A percentile compares a stretch with the other conserved stretches of the same genome.
These are phyloP conservation scores for Athelia psychrophila DNA, from an alignment of 1,284 basidiomycete species.

Conservation along the genomic window DNA sequence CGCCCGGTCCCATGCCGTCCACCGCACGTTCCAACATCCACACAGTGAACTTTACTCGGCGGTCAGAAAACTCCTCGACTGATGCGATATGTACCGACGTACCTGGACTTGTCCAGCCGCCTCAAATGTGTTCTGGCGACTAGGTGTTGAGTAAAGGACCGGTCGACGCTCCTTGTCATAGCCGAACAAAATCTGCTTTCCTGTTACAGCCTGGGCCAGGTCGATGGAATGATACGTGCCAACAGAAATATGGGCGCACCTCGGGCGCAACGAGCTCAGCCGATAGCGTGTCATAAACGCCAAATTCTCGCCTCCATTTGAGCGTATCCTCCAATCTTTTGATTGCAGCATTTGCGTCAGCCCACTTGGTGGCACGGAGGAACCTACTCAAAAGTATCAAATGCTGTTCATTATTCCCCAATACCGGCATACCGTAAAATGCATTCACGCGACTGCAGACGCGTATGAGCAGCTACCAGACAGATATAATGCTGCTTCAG, in stretches of 20 bases:
- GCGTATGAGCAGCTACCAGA: neutral
- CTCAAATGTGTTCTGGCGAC: slow-evolving; percentile 82
- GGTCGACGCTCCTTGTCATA: slow-evolving; percentile 71
- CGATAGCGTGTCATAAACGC: slow-evolving; percentile 57
- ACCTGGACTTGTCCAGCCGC: slow-evolving; percentile 55
- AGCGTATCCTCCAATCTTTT: slow-evolving; percentile 66
- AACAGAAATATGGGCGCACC: slow-evolving; percentile 31
- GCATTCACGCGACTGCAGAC: slow-evolving; percentile 58
- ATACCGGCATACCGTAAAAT: slow-evolving; percentile 47
- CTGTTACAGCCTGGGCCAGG: slow-evolving; percentile 55
- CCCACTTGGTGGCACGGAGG: slow-evolving; percentile 73
- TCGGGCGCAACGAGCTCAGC: slow-evolving; percentile 67
- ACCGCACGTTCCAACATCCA: slow-evolving; percentile 73
- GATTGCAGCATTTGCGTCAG: slow-evolving; percentile 46
- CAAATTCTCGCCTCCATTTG: slow-evolving; percentile 73
- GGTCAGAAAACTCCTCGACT: slow-evolving; percentile 28
- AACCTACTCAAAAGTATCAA: slow-evolving; percentile 36
- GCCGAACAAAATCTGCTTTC: slow-evolving; percentile 74
- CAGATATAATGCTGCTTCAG: neutral
- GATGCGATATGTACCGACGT: too few species aligned
- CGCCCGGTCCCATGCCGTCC: slow-evolving; percentile 74
- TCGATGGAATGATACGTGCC: neutral
- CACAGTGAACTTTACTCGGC: slow-evolving; percentile 76
- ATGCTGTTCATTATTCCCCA: neutral
- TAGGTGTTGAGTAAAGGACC: slow-evolving; percentile 77